A percentile compares a stretch with the other conserved stretches of the same genome.
These are phyloP conservation scores for Daldinia vernicosa DNA, from an alignment of 495 filamentous ascomycete genomes.

Conservation along the genomic window DNA sequence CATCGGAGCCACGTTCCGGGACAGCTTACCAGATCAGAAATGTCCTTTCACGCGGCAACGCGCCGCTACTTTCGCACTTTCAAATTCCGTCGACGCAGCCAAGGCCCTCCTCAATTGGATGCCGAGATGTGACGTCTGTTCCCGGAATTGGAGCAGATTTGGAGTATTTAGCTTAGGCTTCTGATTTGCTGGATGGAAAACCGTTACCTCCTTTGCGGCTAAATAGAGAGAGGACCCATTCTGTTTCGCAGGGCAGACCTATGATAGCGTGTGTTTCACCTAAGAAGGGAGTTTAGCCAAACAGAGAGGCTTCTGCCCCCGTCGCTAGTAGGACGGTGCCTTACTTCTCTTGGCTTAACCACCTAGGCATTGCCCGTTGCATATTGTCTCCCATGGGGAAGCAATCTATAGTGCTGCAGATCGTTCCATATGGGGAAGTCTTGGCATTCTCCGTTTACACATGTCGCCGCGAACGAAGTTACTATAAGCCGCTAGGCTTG, in stretches of 20 bases:
- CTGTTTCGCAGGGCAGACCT: conserved; percentile 41
- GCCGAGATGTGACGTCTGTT: conserved; percentile 38
- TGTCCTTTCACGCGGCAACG: conserved; percentile 29
- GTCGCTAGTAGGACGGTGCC: conserved; percentile 30
- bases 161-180: conserved; percentile 34
- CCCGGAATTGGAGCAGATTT: conserved; percentile 30
- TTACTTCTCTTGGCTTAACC: conserved; percentile 37
- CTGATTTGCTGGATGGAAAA: conserved; percentile 31
- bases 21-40: conserved; percentile 12
- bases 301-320: conserved; percentile 31
- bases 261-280: conserved; percentile 36
- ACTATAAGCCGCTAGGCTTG: conserved; percentile 8
- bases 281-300: conserved; percentile 43
- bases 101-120: conserved; percentile 29
- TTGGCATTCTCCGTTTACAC: conserved; percentile 41
- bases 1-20: conserved; percentile 38
- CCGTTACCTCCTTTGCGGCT: conserved; percentile 37
- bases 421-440: conserved; percentile 39
- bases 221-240: conserved; percentile 27
- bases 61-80: conserved; percentile 11
- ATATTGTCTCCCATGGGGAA: conserved; percentile 42
- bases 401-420: conserved; percentile 36
- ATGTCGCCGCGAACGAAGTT: conserved; percentile 24
- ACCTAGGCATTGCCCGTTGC: conserved; percentile 25
- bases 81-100: conserved; percentile 30